These are phyloP conservation scores for Xylariaceae sp. DNA, from an alignment of 2,329 filamentous ascomycete genomes.

Conservation along the genomic window DNA sequence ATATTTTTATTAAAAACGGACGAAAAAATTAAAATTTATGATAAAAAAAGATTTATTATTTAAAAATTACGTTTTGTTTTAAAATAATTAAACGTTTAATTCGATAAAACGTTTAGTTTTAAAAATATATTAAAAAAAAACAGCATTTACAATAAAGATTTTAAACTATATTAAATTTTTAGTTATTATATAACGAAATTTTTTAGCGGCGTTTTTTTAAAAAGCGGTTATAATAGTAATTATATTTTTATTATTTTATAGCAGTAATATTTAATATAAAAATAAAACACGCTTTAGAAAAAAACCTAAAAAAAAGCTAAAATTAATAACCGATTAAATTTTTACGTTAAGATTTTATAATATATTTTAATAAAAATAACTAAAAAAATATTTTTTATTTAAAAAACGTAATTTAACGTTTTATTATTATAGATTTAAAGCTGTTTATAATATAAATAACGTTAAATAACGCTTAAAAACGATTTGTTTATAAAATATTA, in stretches of 20 bases:
- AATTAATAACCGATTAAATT: not conserved
- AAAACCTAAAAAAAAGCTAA: not conserved
- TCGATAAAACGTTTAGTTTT: constrained; percentile 2
- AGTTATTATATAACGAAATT: not conserved
- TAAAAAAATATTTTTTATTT: too few species aligned
- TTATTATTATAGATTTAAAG: too few species aligned
- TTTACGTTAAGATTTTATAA: constrained; percentile 1
- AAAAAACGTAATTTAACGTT: too few species aligned
- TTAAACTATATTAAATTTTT: constrained; percentile 3
- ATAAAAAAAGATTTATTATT: too few species aligned
- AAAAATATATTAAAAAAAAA: constrained; percentile 3
- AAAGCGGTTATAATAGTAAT: constrained; percentile 2
- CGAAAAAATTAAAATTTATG: too few species aligned
- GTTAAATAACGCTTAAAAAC: not conserved
- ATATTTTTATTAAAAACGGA: not conserved
- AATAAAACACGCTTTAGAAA: not conserved
- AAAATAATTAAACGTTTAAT: not conserved
- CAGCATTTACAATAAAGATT: constrained; percentile 1
- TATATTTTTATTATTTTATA: constrained; percentile 1
- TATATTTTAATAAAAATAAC: not conserved
- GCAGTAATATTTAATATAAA: constrained; percentile 1
- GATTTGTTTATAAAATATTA: not conserved
- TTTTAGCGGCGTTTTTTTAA: not conserved
- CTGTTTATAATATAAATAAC: too few species aligned
- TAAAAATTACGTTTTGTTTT: not conserved